Conservation (phyloP, 129 eudicot genomes). For the Apium graveolens region DNA sequence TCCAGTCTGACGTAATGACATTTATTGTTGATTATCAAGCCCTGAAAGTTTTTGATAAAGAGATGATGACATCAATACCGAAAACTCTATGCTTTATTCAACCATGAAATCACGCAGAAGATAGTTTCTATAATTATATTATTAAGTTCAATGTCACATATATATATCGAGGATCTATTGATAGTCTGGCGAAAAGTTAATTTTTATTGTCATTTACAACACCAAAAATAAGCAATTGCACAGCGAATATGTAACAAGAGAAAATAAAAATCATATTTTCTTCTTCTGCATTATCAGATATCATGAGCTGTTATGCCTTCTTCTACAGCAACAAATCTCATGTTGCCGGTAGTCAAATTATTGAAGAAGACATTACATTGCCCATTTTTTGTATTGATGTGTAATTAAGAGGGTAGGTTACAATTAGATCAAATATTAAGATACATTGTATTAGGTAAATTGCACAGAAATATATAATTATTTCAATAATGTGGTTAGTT, state of each 20-base stretch:
- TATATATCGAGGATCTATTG: background rate
- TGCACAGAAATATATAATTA: background rate
- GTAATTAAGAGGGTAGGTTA: background rate
- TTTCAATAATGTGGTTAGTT: background rate
- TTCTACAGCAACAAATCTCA: background rate
- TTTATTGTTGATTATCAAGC: background rate
- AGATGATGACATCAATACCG: background rate
- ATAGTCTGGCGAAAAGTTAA: background rate
- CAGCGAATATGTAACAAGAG: background rate
- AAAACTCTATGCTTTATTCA: background rate
- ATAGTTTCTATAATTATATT: background rate
- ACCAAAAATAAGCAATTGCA: background rate
- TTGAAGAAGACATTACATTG: background rate
- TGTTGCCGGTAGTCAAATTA: background rate
- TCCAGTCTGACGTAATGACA: background rate
- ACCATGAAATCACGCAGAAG: background rate
- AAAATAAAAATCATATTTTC: background rate
- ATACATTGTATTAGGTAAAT: constrained; percentile 1
- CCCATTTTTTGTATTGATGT: too few relatives aligned
- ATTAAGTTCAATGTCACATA: background rate
- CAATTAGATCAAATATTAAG: background rate
- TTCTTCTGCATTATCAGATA: background rate
- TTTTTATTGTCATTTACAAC: background rate
- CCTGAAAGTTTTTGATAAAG: background rate
- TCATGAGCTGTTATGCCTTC: background rate